Conservation (phyloP, 345 rosid genomes). For the Aquilaria sinensis region DNA sequence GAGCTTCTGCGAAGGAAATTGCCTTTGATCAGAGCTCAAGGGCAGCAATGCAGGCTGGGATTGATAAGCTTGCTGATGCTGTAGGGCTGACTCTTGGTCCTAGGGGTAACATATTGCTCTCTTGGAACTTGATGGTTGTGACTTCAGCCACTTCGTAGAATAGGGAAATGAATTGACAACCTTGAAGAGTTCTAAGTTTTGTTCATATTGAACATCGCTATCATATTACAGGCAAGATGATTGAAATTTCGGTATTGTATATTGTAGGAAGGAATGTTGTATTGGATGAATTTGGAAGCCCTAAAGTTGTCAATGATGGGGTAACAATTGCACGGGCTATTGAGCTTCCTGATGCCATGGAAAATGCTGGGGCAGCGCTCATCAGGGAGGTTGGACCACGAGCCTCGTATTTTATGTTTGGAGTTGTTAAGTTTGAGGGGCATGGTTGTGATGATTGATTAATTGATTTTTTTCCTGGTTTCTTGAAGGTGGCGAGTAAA, state of each 20-base stretch:
- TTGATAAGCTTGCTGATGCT: constrained; percentile 91
- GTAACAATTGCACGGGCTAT: constrained; percentile 96
- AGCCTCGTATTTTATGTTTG: background rate
- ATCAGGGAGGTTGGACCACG: constrained; percentile 73
- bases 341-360: constrained; percentile 90
- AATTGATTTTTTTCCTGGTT: background rate
- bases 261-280: constrained; percentile 91
- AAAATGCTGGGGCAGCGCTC: constrained; percentile 98
- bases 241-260: no score
- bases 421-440: background rate
- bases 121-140: no score
- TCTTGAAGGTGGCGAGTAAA: constrained; percentile 84
- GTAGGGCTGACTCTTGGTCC: constrained; percentile 98
- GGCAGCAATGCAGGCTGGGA: constrained; percentile 80
- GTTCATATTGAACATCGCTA: background rate
- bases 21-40: constrained; percentile 85
- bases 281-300: constrained; percentile 92
- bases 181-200: background rate
- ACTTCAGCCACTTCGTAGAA: no score
- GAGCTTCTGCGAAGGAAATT: constrained; percentile 80
- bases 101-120: constrained; percentile 47
- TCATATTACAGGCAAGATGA: background rate
- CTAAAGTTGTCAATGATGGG: constrained; percentile 97
- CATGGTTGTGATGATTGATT: background rate
- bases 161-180: no score